A percentile compares a stretch with the other conserved stretches of the same genome.
Conservation (phyloP, 768 basidiomycete species). For the Daedalea quercina region DNA sequence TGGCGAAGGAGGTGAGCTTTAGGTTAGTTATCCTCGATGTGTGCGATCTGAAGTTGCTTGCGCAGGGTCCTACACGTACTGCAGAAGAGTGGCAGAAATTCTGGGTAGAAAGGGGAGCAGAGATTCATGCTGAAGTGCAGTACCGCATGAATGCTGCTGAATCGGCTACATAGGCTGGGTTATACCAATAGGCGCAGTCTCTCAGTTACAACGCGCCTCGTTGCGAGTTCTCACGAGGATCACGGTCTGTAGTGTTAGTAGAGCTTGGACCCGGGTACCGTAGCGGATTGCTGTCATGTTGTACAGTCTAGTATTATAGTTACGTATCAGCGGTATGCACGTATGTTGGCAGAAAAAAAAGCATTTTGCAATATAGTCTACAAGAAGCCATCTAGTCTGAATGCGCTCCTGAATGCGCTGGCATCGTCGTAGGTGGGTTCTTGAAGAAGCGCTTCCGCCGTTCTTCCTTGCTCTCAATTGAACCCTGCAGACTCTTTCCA, state of each 20-base stretch:
- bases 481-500: slow-evolving; percentile 50
- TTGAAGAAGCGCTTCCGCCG: slow-evolving; percentile 82
- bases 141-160: background rate
- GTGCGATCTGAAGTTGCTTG: background rate
- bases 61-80: slow-evolving; percentile 4
- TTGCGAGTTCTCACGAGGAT: too few species aligned
- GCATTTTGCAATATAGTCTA: background rate
- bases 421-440: slow-evolving; percentile 40
- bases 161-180: background rate
- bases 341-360: background rate
- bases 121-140: slow-evolving; percentile 1
- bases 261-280: too few species aligned
- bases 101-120: slow-evolving; percentile 5
- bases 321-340: too few species aligned
- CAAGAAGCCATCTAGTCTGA: slow-evolving; percentile 9
- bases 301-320: too few species aligned
- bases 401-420: slow-evolving; percentile 26
- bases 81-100: slow-evolving; percentile 10
- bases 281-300: too few species aligned
- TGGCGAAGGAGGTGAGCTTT: slow-evolving; percentile 41
- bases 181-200: background rate
- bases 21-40: background rate
- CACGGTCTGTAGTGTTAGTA: too few species aligned
- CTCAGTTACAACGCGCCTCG: background rate
- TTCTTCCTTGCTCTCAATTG: slow-evolving; percentile 52